These are phyloP conservation scores for Kalanchoe fedtschenkoi DNA, from an alignment of 164 flowering plant species.

Conservation along the genomic window DNA sequence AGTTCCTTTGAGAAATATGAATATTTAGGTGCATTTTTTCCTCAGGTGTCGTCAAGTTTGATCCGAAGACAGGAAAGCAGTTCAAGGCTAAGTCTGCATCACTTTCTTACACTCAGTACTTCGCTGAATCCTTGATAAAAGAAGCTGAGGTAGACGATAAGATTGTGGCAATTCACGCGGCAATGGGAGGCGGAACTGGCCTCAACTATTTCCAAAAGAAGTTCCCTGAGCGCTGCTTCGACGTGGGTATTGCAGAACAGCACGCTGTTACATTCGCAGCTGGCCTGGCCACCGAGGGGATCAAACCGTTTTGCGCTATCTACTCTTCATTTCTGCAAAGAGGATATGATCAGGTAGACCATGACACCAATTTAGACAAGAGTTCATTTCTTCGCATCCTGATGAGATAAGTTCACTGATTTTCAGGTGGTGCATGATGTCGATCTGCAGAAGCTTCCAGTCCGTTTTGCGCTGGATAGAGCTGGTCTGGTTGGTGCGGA, in stretches of 20 bases:
- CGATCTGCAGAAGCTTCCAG: slow-evolving; percentile 88
- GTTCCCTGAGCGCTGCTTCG: slow-evolving; percentile 86
- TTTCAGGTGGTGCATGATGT: slow-evolving; percentile 86
- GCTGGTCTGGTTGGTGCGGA: slow-evolving; percentile 95
- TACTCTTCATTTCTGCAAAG: slow-evolving; percentile 87
- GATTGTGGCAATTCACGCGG: slow-evolving; percentile 90
- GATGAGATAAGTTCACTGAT: neutral
- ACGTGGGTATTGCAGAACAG: slow-evolving; percentile 96
- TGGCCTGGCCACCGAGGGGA: slow-evolving; percentile 84
- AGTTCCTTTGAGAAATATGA: neutral
- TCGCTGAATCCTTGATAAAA: slow-evolving; percentile 68
- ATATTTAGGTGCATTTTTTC: neutral
- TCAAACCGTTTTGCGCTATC: slow-evolving; percentile 94
- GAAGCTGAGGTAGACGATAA: slow-evolving; percentile 72
- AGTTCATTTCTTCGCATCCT: neutral
- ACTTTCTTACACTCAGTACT: slow-evolving; percentile 70
- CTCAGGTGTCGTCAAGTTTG: slow-evolving; percentile 84
- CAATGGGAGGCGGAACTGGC: slow-evolving; percentile 99
- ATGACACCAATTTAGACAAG: no score
- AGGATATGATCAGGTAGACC: slow-evolving; percentile 79
- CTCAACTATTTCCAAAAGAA: slow-evolving; percentile 71
- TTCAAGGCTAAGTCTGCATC: slow-evolving; percentile 56
- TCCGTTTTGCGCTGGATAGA: slow-evolving; percentile 80
- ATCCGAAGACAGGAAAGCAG: slow-evolving; percentile 68
- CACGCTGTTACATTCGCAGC: slow-evolving; percentile 98